phyloP scores from a whole-genome alignment of 2,329 filamentous ascomycete genomes.

The Stachybotrys elegans region DNA sequence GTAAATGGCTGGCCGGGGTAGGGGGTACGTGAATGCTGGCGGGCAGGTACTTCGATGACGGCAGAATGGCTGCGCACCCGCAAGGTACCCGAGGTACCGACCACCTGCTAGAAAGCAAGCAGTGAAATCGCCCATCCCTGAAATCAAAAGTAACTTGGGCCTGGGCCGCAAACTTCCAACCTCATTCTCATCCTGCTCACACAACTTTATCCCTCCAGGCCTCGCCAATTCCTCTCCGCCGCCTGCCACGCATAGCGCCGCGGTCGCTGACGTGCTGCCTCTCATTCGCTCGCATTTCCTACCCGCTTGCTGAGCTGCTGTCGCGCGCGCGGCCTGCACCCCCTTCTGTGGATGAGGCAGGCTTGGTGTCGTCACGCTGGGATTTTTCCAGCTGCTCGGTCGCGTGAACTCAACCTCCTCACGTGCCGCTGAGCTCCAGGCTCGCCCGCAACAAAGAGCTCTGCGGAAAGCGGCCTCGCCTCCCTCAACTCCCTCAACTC shows the following conservation, averaged over 20 bases:
- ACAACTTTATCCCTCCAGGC: not conserved
- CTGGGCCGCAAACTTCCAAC: conserved; percentile 18
- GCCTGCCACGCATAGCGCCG: not conserved
- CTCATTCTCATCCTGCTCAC: conserved; percentile 5
- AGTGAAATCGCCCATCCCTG: too few relatives aligned
- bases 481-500: too few relatives aligned
- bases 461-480: too few relatives aligned
- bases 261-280: not conserved
- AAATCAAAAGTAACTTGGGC: conserved; percentile 1
- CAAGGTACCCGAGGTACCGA: too few relatives aligned
- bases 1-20: too few relatives aligned
- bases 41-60: too few relatives aligned
- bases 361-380: conserved; percentile 9
- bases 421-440: conserved; percentile 13
- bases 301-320: not conserved
- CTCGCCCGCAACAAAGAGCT: too few relatives aligned
- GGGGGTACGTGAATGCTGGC: too few relatives aligned
- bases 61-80: too few relatives aligned
- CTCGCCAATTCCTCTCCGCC: not conserved
- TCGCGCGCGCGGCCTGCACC: too few relatives aligned
- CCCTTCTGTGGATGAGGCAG: conserved; percentile 6
- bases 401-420: conserved; percentile 33
- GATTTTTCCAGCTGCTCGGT: conserved; percentile 17
- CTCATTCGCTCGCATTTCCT: conserved; percentile 2
- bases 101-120: too few relatives aligned